Base-by-base conservation (phyloP, 2,329 filamentous ascomycete species). In the Pyrenochaeta sp. region DNA sequence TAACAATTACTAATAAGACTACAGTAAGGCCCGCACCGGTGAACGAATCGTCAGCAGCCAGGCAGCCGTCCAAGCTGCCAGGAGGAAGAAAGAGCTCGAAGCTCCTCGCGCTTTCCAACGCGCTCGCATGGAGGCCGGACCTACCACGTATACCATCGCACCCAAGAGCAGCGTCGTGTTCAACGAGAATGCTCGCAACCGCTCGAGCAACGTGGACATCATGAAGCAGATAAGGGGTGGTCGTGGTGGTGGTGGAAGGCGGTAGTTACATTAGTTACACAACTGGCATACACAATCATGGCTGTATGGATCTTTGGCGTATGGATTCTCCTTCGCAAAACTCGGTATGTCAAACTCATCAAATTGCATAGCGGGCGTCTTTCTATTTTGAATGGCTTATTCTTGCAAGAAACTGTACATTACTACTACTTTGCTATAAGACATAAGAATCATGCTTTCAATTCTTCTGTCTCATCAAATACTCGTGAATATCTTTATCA, bases 91-190 rank as follows among this genome's bases (percentile, higher is more conserved):
- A 78, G 80, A 68, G 39, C 79, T 87, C 59, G 83, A 84, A 59
- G 81, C 81, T 45, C 84, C 84, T 22, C 81, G 80, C 50, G 75
- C 81, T 36, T 81, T 81, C 62, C 87, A 88, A 66, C 82, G 87
- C 67, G 87, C 87, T 32, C 81, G 86, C 57, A 82, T 86, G 62
- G 83, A 88, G 62, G 81, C 81, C 46, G 84, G 83, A n/a, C 80
- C 85, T 36, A 84, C 84, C 48, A 87, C 83, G 24, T 90, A 89
- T 72, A 86, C 82, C 5, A 83, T 89, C 64, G 87, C 86, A 47
- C 87, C 87, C n/a, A 84, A 83, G 71, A 86, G 82, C 72, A 86
- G 83, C 44, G 74, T 80, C 30, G 59, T 68, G 1, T 73, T 71
- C 66, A 72, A 73, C 52, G 71, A 75, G 49, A 63, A 70, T 27